phyloP scores from a whole-genome alignment of 306 rosid species.

The Quercus berberidifolia region DNA sequence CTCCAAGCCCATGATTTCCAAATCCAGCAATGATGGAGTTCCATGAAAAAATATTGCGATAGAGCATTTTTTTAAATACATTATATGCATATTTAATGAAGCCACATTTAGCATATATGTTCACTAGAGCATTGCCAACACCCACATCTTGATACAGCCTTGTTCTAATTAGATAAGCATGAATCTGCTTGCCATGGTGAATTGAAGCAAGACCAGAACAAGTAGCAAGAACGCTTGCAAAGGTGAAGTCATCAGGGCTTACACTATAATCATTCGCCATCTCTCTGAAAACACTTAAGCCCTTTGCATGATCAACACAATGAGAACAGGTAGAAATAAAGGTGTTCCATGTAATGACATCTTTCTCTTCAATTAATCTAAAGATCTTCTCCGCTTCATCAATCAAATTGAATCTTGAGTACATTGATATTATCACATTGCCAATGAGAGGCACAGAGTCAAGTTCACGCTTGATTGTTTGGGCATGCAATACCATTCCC shows the following conservation, averaged over 20 bases:
- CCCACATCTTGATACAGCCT: constrained; percentile 27
- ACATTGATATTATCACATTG: constrained; percentile 34
- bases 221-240: constrained; percentile 28
- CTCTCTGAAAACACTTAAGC: constrained; percentile 26
- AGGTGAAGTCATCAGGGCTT: constrained; percentile 38
- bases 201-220: constrained; percentile 36
- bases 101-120: constrained; percentile 45
- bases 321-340: constrained; percentile 29
- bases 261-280: constrained; percentile 17
- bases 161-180: constrained; percentile 29
- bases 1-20: constrained; percentile 43
- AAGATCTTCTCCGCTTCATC: constrained; percentile 38
- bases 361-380: constrained; percentile 32
- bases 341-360: constrained; percentile 42
- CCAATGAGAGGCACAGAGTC: constrained; percentile 33
- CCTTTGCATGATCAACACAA: constrained; percentile 21
- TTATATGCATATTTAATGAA: constrained; percentile 28
- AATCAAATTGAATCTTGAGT: constrained; percentile 20
- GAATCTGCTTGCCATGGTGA: constrained; percentile 36
- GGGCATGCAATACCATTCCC: constrained; percentile 37
- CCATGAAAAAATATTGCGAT: constrained; percentile 35
- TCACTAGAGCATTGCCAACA: constrained; percentile 35
- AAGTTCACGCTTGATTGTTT: constrained; percentile 32
- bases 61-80: constrained; percentile 28
- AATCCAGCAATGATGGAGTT: constrained; percentile 42